phyloP scores from a whole-genome alignment of 2,329 filamentous ascomycete species.

The Thermothelomyces thermophilus region DNA sequence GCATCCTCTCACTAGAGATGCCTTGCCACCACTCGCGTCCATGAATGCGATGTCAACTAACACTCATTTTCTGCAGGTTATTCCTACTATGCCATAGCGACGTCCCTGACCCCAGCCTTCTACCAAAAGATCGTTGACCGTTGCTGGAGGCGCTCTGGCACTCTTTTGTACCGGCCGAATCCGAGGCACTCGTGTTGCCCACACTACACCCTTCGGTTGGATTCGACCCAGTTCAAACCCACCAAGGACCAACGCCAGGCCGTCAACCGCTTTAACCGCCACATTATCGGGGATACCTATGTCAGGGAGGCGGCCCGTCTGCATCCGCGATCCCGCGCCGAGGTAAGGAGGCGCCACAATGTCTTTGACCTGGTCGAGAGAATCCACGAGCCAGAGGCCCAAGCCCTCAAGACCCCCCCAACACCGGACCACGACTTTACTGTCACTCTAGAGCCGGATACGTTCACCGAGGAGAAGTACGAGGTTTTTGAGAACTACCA shows the following conservation, averaged over 20 bases:
- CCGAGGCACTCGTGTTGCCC: conserved; percentile 79
- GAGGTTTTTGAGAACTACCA: conserved; percentile 69
- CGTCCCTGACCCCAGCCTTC: conserved; percentile 54
- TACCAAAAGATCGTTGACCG: conserved; percentile 69
- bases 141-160: conserved; percentile 70
- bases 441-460: conserved; percentile 63
- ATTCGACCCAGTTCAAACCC: conserved; percentile 57
- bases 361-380: conserved; percentile 61
- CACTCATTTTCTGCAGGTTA: conserved; percentile 46
- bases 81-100: conserved; percentile 63
- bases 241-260: conserved; percentile 68
- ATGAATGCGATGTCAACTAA: conserved; percentile 8
- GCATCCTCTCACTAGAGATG: conserved; percentile 2
- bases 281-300: conserved; percentile 63
- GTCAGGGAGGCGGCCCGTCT: conserved; percentile 55
- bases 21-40: background rate
- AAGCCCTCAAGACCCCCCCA: conserved; percentile 48
- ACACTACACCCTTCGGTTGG: conserved; percentile 76
- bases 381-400: conserved; percentile 62
- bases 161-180: conserved; percentile 70
- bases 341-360: conserved; percentile 55
- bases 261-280: conserved; percentile 65
- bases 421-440: conserved; percentile 61
- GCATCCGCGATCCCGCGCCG: conserved; percentile 61
- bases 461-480: conserved; percentile 72